A percentile compares a stretch with the other conserved stretches of the same genome.
phyloP scores from a whole-genome alignment of 75 land plant genomes.

The Ceratopteris richardii region DNA sequence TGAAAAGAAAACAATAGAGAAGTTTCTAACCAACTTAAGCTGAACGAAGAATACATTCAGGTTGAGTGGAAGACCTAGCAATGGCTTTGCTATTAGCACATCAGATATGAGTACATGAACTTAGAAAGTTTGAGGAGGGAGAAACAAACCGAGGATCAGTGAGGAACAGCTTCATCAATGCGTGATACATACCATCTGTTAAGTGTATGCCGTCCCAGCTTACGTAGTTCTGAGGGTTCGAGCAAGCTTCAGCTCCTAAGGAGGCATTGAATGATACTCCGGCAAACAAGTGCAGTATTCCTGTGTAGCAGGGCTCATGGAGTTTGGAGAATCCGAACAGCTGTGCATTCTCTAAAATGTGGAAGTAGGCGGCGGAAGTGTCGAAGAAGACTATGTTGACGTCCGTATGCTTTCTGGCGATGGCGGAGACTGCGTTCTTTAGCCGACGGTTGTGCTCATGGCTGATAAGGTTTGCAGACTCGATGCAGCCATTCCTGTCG shows the following conservation, averaged over 20 bases:
- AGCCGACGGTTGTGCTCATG: neutral
- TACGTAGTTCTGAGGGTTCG: too few species aligned
- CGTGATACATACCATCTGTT: neutral
- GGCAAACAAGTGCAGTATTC: neutral
- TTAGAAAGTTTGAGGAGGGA: neutral
- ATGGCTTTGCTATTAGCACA: too few species aligned
- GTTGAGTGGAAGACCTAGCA: too few species aligned
- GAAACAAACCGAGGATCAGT: neutral
- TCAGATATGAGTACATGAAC: too few species aligned
- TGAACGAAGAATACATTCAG: too few species aligned
- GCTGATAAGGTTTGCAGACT: neutral
- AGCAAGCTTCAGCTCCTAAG: neutral
- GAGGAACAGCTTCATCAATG: neutral
- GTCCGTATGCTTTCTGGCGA: neutral
- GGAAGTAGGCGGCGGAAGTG: neutral
- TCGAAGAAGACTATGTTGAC: neutral
- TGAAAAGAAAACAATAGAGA: too few species aligned
- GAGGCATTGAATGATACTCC: neutral
- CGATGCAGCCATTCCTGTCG: neutral
- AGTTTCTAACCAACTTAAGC: too few species aligned
- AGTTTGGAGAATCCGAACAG: neutral
- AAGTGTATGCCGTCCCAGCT: neutral
- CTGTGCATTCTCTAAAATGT: neutral
- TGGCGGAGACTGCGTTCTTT: neutral
- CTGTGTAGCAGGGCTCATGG: neutral